phyloP scores from a whole-genome alignment of 805 yeast genomes.

The Metschnikowia colocasiae region DNA sequence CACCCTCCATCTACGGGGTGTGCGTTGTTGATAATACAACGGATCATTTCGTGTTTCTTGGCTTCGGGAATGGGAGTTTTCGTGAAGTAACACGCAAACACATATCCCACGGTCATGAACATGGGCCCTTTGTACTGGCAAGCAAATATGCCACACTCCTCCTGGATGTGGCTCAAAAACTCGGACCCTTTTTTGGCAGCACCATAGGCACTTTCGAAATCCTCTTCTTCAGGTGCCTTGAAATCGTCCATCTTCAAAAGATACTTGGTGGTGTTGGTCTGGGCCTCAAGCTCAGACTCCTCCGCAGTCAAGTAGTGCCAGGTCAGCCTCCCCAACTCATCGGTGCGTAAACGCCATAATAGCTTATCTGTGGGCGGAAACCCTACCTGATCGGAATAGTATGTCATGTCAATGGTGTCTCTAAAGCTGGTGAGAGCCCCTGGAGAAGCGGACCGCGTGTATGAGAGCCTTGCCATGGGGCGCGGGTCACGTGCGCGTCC shows the following conservation, averaged over 20 bases:
- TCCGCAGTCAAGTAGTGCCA: slow-evolving; percentile 65
- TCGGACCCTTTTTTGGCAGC: slow-evolving; percentile 73
- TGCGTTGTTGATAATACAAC: slow-evolving; percentile 86
- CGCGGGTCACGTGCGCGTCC: slow-evolving; percentile 1
- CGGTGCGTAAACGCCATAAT: slow-evolving; percentile 72
- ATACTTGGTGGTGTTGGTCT: slow-evolving; percentile 55
- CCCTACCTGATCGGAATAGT: slow-evolving; percentile 69
- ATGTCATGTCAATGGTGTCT: slow-evolving; percentile 10
- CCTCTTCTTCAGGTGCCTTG: slow-evolving; percentile 33
- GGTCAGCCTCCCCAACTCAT: slow-evolving; percentile 68
- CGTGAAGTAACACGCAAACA: slow-evolving; percentile 69
- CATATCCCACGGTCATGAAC: slow-evolving; percentile 92
- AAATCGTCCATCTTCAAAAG: slow-evolving; percentile 42
- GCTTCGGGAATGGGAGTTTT: slow-evolving; percentile 65
- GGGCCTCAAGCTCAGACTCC: slow-evolving; percentile 42
- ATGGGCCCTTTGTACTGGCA: slow-evolving; percentile 95
- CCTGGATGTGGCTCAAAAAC: slow-evolving; percentile 66
- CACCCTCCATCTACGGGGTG: slow-evolving; percentile 99
- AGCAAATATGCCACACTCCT: slow-evolving; percentile 79
- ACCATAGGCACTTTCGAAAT: slow-evolving; percentile 44
- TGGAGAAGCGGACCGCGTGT: neutral
- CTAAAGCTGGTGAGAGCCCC: neutral
- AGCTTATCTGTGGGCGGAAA: slow-evolving; percentile 63
- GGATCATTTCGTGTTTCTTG: slow-evolving; percentile 62
- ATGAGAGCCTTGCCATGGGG: neutral